phyloP scores from a whole-genome alignment of 768 basidiomycete species.

The Kwoniella sp. region DNA sequence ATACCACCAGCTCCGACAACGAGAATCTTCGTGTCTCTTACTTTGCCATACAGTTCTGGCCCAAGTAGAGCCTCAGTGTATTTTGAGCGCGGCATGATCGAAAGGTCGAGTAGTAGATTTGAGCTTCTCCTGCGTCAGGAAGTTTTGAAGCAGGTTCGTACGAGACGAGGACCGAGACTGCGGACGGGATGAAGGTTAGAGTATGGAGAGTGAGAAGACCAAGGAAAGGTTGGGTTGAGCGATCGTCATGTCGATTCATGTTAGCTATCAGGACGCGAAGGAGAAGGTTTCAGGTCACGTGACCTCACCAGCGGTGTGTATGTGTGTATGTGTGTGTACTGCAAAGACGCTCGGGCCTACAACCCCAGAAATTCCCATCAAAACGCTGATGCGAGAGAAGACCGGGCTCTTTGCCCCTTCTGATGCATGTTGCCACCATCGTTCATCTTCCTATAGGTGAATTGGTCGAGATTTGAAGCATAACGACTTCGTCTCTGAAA shows the following conservation, averaged over 20 bases:
- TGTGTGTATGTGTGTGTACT: background rate
- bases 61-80: constrained; percentile 82
- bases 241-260: background rate
- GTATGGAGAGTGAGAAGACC: background rate
- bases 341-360: background rate
- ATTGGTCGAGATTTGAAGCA: no score
- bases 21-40: constrained; percentile 61
- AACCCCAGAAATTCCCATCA: no score
- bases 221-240: no score
- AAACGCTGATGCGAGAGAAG: no score
- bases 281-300: background rate
- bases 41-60: constrained; percentile 63
- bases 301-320: no score
- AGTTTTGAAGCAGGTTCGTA: background rate
- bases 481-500: no score
- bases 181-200: background rate
- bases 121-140: no score
- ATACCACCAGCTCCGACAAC: constrained; percentile 96
- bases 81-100: constrained; percentile 48
- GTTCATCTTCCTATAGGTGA: no score
- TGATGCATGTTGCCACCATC: no score
- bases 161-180: background rate
- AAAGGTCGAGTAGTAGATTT: background rate
- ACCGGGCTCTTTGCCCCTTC: no score
- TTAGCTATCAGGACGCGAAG: background rate